Conservation (phyloP, 2,329 filamentous ascomycete species). For the Thermomyces lanuginosus region DNA sequence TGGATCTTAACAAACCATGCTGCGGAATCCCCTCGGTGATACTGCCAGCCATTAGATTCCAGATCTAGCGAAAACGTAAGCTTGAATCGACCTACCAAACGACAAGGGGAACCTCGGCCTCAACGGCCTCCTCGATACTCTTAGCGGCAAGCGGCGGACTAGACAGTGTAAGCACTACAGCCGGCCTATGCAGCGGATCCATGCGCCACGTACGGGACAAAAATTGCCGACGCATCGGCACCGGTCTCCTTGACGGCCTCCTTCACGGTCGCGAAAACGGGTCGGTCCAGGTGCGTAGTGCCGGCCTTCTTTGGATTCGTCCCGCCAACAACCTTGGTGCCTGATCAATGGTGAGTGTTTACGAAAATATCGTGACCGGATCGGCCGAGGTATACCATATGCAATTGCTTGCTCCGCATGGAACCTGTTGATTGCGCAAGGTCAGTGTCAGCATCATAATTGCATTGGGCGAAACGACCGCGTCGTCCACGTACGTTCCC, state of each 20-base stretch:
- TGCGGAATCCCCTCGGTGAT: conserved; percentile 97
- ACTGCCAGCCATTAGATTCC: conserved; percentile 15
- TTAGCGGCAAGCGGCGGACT: conserved; percentile 81
- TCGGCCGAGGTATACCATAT: conserved; percentile 75
- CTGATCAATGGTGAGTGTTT: conserved; percentile 32
- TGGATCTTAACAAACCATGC: conserved; percentile 50
- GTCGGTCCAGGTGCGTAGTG: conserved; percentile 69
- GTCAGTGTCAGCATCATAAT: conserved; percentile 21
- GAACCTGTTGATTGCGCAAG: conserved; percentile 46
- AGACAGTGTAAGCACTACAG: conserved; percentile 14
- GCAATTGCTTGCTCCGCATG: conserved; percentile 96
- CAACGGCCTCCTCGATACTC: conserved; percentile 92
- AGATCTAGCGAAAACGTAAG: conserved; percentile 4
- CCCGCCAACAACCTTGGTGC: conserved; percentile 92
- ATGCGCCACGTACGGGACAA: conserved; percentile 92
- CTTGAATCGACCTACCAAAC: conserved; percentile 49
- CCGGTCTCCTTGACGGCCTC: conserved; percentile 83
- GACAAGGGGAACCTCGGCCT: conserved; percentile 81
- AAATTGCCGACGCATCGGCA: conserved; percentile 83
- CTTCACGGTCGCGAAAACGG: conserved; percentile 78
- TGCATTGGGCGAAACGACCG: too few species aligned
- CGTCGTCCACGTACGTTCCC: conserved; percentile 82
- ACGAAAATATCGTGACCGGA: neutral
- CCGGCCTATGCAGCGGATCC: conserved; percentile 9
- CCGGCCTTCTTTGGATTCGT: conserved; percentile 99